Base-by-base conservation (phyloP, 371 early-diverging fungal species). In the Mucor plumbeus region DNA sequence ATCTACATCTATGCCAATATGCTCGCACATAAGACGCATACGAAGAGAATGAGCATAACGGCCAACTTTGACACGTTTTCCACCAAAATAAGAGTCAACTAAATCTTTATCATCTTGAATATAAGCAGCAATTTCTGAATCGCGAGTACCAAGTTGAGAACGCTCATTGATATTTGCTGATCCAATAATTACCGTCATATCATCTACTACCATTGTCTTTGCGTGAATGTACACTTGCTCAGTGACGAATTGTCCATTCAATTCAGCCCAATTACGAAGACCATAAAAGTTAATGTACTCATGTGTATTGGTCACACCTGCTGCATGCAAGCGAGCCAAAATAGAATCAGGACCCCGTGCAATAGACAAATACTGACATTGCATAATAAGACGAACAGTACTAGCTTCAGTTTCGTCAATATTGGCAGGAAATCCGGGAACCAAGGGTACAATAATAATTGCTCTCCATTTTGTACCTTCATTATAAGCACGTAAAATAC, bases 191-290 rank as follows among this genome's bases (percentile, higher is more conserved):
- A 90, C 90, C 33, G 79, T 82, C 8, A 80, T 81, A 67, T 94
- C 95, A 71, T 97, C 97, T 5, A 93, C 90, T 63, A 97, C 92
- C 88, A 96, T 87, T 31, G 62, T 68, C 74, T 76, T 97, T 70
- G 92, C 88, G 80, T 97, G 97, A 39, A 96, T 87, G 71, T 97
- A 96, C 33, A 95, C 84, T 71, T 91, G 91, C 71, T 97, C 95
- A 2, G 93, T 91, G 0, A 91, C 90, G 64, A 79, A 83, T 44
- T 77, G 72, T 21, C 71, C 76, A 58, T 77, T 73, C 4, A 77
- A 47, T 57, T 73, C 68, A 47, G 70, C 79, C 71, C 88, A 92
- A 64, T 83, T 87, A 39, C 92, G 82, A 38, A 92, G 76, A 1
- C 85, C 83, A 65, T 78, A 91, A 73, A 92, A 90, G 15, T 73